Percentiles rank a stretch among this genome's conserved stretches.
Conservation (phyloP, 2,329 filamentous ascomycete species). For the Stenocarpella maydis region DNA sequence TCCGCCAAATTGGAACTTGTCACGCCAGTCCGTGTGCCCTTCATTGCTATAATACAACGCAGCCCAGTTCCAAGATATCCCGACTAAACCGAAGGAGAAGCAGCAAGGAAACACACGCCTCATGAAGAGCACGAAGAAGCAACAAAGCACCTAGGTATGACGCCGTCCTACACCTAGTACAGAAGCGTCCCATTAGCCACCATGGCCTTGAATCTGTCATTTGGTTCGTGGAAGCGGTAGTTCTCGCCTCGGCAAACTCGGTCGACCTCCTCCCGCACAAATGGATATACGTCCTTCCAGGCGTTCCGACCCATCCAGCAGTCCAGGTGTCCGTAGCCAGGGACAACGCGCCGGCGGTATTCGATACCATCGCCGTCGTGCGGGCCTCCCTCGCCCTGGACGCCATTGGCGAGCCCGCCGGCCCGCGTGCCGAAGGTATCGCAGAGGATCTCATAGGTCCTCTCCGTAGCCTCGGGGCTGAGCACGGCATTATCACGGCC, state of each 20-base stretch:
- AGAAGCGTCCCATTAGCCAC: slow-evolving; percentile 51
- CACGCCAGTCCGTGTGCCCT: background rate
- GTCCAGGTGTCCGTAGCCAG: slow-evolving; percentile 68
- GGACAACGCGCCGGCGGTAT: slow-evolving; percentile 62
- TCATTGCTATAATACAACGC: background rate
- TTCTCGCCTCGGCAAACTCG: slow-evolving; percentile 54
- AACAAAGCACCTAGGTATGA: background rate
- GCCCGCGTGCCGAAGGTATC: slow-evolving; percentile 55
- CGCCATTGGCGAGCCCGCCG: slow-evolving; percentile 34
- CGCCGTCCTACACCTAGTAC: slow-evolving; percentile 39
- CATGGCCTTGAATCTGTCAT: slow-evolving; percentile 53
- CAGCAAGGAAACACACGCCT: background rate
- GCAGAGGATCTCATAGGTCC: slow-evolving; percentile 61
- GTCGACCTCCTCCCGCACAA: slow-evolving; percentile 63
- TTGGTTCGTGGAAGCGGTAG: slow-evolving; percentile 54
- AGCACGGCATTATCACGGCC: slow-evolving; percentile 66
- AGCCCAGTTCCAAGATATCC: background rate
- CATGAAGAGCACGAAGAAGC: background rate
- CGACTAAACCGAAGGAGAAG: background rate
- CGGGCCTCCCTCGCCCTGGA: slow-evolving; percentile 32
- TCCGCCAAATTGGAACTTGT: background rate
- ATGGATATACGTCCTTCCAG: slow-evolving; percentile 66
- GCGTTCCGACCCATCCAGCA: slow-evolving; percentile 69
- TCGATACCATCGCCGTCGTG: slow-evolving; percentile 45
- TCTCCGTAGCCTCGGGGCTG: slow-evolving; percentile 60